Evolutionary conservation across 495 filamentous ascomycete genomes (phyloP).

Genomic region (Achaetomiella virescens): DNA sequence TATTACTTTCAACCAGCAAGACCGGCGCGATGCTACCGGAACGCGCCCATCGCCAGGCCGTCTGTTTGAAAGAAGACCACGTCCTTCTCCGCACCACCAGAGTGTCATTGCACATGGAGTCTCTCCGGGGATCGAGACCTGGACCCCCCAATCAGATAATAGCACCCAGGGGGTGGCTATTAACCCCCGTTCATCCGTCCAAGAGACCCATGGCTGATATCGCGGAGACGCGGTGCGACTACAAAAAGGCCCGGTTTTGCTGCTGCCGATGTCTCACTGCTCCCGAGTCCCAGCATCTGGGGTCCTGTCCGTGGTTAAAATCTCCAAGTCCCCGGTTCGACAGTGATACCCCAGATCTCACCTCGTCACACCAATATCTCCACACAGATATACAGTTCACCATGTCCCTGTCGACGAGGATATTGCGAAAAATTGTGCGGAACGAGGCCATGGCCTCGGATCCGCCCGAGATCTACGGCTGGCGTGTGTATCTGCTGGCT

Average conservation of each 20-base stretch:
- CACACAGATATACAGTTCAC: conserved; percentile 11
- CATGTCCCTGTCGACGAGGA: conserved; percentile 21
- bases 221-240: conserved; percentile 13
- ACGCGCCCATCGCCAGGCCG: neutral
- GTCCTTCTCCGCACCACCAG: neutral
- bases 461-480: conserved; percentile 72
- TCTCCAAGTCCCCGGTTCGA: neutral
- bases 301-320: neutral
- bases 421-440: conserved; percentile 61
- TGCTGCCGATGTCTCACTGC: conserved; percentile 6
- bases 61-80: neutral
- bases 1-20: neutral
- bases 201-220: neutral
- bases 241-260: conserved; percentile 19
- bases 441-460: conserved; percentile 75
- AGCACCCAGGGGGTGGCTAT: neutral
- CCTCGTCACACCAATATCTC: neutral
- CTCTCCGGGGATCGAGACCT: neutral
- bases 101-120: conserved; percentile 4
- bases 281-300: conserved; percentile 4
- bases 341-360: neutral
- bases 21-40: neutral
- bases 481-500: conserved; percentile 64
- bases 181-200: conserved; percentile 9
- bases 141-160: conserved; percentile 13